Percentiles rank a stretch among this genome's conserved stretches.
phyloP scores from a whole-genome alignment of 2,329 filamentous ascomycete genomes.

The Stemphylium beticola region DNA sequence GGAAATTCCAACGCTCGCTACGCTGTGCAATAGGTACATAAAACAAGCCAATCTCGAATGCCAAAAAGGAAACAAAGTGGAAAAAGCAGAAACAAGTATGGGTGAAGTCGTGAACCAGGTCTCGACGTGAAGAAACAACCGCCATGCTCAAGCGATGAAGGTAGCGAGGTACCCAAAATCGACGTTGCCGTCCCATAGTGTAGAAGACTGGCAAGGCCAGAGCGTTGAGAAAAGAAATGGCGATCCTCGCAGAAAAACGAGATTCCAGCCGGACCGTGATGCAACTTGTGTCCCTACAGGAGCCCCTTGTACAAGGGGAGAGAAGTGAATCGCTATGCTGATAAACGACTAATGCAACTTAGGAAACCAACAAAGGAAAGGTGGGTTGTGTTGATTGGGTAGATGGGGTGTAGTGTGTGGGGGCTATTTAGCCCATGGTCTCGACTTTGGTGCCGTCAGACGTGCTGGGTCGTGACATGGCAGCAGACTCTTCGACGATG shows the following conservation, averaged over 20 bases:
- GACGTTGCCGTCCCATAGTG: slow-evolving; percentile 44
- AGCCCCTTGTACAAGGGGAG: slow-evolving; percentile 21
- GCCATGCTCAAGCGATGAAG: slow-evolving; percentile 39
- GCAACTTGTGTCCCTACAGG: slow-evolving; percentile 42
- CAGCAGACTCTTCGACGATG: slow-evolving; percentile 78
- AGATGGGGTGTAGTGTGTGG: slow-evolving; percentile 6
- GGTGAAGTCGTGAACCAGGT: slow-evolving; percentile 21
- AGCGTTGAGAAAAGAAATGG: slow-evolving; percentile 30
- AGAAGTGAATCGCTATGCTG: slow-evolving; percentile 46
- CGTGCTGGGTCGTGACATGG: slow-evolving; percentile 44
- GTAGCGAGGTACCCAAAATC: slow-evolving; percentile 21
- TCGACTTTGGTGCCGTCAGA: slow-evolving; percentile 44
- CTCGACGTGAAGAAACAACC: slow-evolving; percentile 32
- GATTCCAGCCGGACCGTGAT: slow-evolving; percentile 42
- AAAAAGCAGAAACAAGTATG: slow-evolving; percentile 16
- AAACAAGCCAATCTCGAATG: slow-evolving; percentile 35
- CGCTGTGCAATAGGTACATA: slow-evolving; percentile 33
- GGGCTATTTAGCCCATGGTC: slow-evolving; percentile 27
- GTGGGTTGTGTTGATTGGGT: slow-evolving; percentile 11
- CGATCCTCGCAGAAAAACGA: slow-evolving; percentile 34
- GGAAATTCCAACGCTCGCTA: slow-evolving; percentile 42
- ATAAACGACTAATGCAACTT: slow-evolving; percentile 38
- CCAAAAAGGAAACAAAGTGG: slow-evolving; percentile 21
- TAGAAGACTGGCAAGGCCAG: slow-evolving; percentile 31
- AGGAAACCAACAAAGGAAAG: slow-evolving; percentile 32